These are phyloP conservation scores for Nasturtium officinale DNA, from an alignment of 345 rosid species.

Conservation along the genomic window DNA sequence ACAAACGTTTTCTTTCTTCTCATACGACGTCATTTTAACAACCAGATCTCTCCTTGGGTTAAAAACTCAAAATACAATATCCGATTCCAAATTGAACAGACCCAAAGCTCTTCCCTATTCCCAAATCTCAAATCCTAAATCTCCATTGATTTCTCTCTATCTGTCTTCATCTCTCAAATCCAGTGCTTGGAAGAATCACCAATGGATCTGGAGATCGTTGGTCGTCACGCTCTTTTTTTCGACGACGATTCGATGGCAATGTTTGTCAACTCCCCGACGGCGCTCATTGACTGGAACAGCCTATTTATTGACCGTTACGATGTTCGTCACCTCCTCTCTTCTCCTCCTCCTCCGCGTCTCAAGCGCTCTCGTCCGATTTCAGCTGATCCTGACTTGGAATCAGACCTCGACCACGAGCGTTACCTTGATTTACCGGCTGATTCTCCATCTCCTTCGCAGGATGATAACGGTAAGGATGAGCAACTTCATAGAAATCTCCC, in stretches of 20 bases:
- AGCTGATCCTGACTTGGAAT: conserved; percentile 48
- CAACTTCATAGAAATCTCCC: neutral
- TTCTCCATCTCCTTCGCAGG: conserved; percentile 45
- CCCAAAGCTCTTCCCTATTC: conserved; percentile 14
- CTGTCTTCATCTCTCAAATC: neutral
- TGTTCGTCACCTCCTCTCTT: conserved; percentile 91
- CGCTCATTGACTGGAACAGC: conserved; percentile 93
- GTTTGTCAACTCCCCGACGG: conserved; percentile 77
- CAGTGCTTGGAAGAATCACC: conserved; percentile 6
- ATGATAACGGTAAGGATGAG: conserved; percentile 51
- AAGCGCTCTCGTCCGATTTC: conserved; percentile 51
- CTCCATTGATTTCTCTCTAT: neutral
- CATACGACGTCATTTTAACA: neutral
- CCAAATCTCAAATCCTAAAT: neutral
- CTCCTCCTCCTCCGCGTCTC: conserved; percentile 74
- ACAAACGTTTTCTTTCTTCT: no score
- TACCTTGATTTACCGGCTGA: conserved; percentile 62
- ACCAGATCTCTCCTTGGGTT: no score
- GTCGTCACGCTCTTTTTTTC: conserved; percentile 91
- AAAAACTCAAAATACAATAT: no score
- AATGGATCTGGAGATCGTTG: conserved; percentile 86
- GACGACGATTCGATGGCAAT: conserved; percentile 85
- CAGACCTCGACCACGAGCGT: conserved; percentile 79
- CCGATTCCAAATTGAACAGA: no score
- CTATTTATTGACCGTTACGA: conserved; percentile 95